Evolutionary conservation across 1,139 yeast species (phyloP), one percentile per base, ranked within the genome.

Genomic region (Yamadazyma trypodendri): DNA sequence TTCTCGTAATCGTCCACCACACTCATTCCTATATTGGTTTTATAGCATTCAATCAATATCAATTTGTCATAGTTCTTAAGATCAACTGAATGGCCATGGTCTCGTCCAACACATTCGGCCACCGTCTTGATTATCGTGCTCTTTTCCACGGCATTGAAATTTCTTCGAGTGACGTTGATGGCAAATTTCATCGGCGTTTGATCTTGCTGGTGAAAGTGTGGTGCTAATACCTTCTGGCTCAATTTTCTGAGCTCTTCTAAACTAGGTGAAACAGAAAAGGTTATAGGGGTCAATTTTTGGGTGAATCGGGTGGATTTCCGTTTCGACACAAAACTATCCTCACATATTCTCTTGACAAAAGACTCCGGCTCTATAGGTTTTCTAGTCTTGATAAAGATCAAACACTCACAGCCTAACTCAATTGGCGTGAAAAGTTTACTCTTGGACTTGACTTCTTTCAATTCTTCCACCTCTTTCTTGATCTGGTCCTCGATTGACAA

Each of bases 31-130:
- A 86, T 75, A 51, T 81, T 84, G 44, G 77, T 84, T 58, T 89
- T 90, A 63, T 82, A 92, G 54, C 96, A 86, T 56, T 89, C 96
- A 2, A 92, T 84, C 42, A 92, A 56, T 36, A 92, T 78, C 50
- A 92, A 66, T 52, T 82, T 82, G 41, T 89, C 95, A 54, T 80
- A 88, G 14, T 80, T 65, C 50, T 88, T 87, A 58, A 92, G 72
- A 55, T 89, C 95, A 9, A 92, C 96, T 24, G 67, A 65, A 55
- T 88, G 96, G 2, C 81, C 82, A 48, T 81, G 77, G 7, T 80
- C 81, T 37, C 73, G 68, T 1, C 92, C 90, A 0, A 88, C 89
- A 32, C 75, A 61, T 32, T 75, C 79, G 1, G 96, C 97, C 10
- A 89, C 75, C 9, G 78, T 69, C 33, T 72, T 75, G 42, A 87